Evolutionary conservation across 345 rosid species (phyloP), one percentile per base, ranked within the genome.

Genomic region (Eucalyptus rudis): DNA sequence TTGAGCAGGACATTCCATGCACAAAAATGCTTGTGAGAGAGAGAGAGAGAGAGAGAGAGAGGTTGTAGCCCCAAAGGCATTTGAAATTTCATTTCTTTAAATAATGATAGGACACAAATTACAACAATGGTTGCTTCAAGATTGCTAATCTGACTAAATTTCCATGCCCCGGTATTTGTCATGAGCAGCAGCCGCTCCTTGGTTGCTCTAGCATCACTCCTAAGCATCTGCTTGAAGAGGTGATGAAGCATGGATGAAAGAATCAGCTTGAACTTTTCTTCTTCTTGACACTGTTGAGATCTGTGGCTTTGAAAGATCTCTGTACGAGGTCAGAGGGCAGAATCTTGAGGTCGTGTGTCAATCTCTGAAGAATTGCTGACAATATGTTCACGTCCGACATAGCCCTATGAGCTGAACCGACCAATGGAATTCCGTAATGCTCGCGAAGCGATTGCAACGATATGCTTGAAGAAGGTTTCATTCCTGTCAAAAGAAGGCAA

Each of bases 391-490:
- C 99, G 88, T 97, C 99, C 11, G 98, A 90, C 96, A 96, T 94
- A 66, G 99, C 99, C 92, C 99, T 93, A 76, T 97, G 99, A 85
- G 99, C 96, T 25, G 94, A 79, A 91, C 97, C 98, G 3, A 88
- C 90, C 80, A 91, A 91, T 11, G 92, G 86, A 29, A 96, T 91
- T 10, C 44, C 29, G 31, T 93, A 95, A 89, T 90, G 86, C 87
- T 95, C 92, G 0, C 94, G 90, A 8, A 97, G 94, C 10, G 90
- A 94, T 92, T 92, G 54, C 91, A 97, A 90, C 13, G 94, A 89
- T 13, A 86, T 20, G 90, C 91, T 90, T 54, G 92, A 89, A 66
- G 94, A 76, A 36, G 90, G 86, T 4, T 87, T 91, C 19, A 91
- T 66, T 47, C 93, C 98, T 96, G 91, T 86, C 76, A 47, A 76